These are phyloP conservation scores for Boletus reticulatus DNA, from an alignment of 768 basidiomycete species.

Conservation along the genomic window DNA sequence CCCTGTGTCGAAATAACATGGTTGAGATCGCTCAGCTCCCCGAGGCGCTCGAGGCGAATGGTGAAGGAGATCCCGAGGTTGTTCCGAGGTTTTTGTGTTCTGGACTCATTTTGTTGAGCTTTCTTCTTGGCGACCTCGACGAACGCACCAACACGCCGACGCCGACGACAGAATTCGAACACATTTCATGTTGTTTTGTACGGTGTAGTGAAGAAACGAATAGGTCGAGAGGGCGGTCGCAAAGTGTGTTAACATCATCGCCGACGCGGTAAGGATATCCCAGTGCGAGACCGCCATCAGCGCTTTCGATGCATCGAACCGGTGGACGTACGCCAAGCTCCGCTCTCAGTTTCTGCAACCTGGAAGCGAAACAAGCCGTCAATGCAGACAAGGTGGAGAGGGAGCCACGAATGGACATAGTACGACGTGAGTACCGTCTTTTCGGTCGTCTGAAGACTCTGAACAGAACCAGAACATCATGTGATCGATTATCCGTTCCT, in stretches of 20 bases:
- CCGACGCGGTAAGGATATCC: slow-evolving; percentile 75
- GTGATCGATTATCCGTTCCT: no score
- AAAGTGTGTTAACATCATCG: slow-evolving; percentile 64
- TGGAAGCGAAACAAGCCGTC: slow-evolving; percentile 20
- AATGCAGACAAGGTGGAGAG: neutral
- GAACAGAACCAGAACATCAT: no score
- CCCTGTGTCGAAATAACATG: no score
- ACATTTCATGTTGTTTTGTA: slow-evolving; percentile 68
- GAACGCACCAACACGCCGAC: slow-evolving; percentile 61
- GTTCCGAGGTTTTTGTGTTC: slow-evolving; percentile 78
- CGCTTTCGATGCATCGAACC: neutral
- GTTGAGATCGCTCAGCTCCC: no score
- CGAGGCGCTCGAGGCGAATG: no score
- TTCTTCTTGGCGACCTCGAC: slow-evolving; percentile 84
- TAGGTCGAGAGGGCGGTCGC: slow-evolving; percentile 31
- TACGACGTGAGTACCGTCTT: slow-evolving; percentile 78
- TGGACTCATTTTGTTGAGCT: slow-evolving; percentile 84
- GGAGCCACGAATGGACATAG: slow-evolving; percentile 27
- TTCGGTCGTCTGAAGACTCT: no score
- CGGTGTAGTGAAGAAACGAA: slow-evolving; percentile 63
- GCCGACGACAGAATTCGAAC: slow-evolving; percentile 70
- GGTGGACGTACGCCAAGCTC: slow-evolving; percentile 58
- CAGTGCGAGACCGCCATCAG: slow-evolving; percentile 27
- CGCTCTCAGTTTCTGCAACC: slow-evolving; percentile 61
- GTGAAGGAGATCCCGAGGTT: no score